These are phyloP conservation scores for Boletus huronensis DNA, from an alignment of 768 basidiomycete species.

Conservation along the genomic window DNA sequence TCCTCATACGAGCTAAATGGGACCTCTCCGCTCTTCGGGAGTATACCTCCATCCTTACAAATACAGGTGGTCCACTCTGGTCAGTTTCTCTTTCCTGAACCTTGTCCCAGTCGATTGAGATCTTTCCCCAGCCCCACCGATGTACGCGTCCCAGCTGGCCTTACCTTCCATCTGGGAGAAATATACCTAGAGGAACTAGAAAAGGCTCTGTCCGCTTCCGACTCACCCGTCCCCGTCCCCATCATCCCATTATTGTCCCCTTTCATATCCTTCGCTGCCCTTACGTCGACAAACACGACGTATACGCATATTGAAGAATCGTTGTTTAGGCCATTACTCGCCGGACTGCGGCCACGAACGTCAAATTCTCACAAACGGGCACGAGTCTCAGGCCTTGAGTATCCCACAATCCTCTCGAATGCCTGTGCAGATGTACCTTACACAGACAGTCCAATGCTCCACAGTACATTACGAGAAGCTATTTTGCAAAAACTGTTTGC, in stretches of 20 bases:
- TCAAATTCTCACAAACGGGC: constrained; percentile 48
- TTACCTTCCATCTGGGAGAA: constrained; percentile 85
- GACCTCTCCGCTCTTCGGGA: constrained; percentile 47
- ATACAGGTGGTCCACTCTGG: constrained; percentile 81
- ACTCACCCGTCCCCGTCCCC: constrained; percentile 40
- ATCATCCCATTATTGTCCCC: constrained; percentile 59
- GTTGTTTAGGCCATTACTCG: constrained; percentile 67
- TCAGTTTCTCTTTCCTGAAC: constrained; percentile 33
- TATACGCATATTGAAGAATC: constrained; percentile 71
- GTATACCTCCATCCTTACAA: constrained; percentile 66
- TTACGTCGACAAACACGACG: constrained; percentile 57
- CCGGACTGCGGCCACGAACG: constrained; percentile 41
- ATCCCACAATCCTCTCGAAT: constrained; percentile 46
- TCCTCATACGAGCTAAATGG: constrained; percentile 75
- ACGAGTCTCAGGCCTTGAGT: constrained; percentile 32
- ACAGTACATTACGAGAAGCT: constrained; percentile 43
- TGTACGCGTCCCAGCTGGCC: constrained; percentile 66
- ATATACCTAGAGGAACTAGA: constrained; percentile 89
- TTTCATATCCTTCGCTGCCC: constrained; percentile 69
- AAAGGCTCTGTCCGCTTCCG: constrained; percentile 44
- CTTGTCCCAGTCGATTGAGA: constrained; percentile 3
- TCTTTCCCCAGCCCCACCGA: constrained; percentile 55
- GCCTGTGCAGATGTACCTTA: constrained; percentile 46
- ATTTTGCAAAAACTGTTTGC: constrained; percentile 67
- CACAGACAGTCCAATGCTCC: constrained; percentile 37